Evolutionary conservation across 768 basidiomycete genomes (phyloP).

Genomic region (Amanita rubescens): DNA sequence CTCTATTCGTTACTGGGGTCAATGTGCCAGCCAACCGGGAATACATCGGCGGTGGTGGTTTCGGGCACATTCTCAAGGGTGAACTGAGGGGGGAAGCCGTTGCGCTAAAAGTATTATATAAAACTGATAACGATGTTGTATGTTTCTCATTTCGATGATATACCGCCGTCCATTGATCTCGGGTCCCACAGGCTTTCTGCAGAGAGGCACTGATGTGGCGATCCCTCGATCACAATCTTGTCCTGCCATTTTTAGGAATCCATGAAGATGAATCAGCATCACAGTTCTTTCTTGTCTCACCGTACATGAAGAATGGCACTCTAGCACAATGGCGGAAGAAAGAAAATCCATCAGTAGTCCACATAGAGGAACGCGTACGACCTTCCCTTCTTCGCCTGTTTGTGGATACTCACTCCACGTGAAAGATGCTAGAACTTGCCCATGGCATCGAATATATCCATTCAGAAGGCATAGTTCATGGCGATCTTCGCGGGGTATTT

Average conservation of each 20-base stretch:
- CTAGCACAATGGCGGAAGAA: background rate
- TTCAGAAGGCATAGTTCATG: background rate
- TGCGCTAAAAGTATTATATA: background rate
- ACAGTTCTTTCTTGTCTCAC: background rate
- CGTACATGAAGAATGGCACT: background rate
- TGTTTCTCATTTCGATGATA: no score
- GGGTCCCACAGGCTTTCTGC: background rate
- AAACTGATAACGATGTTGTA: background rate
- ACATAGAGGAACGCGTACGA: background rate
- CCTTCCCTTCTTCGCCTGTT: background rate
- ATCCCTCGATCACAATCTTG: background rate
- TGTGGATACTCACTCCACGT: background rate
- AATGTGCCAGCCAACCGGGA: background rate
- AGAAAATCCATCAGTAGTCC: background rate
- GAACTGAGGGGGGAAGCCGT: background rate
- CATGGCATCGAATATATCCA: background rate
- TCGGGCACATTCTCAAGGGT: background rate
- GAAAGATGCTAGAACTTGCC: background rate
- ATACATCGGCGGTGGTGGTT: background rate
- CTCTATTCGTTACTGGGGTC: background rate
- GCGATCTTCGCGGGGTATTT: background rate
- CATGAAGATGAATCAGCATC: no score
- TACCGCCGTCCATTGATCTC: background rate
- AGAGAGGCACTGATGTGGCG: background rate
- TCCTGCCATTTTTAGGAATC: background rate